Evolutionary conservation across 805 yeast species (phyloP), one percentile per base, ranked within the genome.

Genomic region (Lipomyces chichibuensis): DNA sequence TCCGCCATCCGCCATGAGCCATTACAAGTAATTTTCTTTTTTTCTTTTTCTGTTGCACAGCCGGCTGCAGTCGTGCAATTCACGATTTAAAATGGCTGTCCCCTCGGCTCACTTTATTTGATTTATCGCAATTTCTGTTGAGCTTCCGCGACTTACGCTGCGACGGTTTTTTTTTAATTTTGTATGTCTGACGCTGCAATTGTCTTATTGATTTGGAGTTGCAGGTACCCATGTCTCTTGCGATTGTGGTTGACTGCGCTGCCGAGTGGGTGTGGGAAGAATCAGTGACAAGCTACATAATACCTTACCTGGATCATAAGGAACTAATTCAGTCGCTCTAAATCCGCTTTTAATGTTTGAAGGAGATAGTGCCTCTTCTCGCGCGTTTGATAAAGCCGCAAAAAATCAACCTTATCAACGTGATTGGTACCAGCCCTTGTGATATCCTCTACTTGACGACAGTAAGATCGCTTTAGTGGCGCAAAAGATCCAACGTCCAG

Each of bases 371-470:
- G 52, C 52, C 25, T 46, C 52, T 46, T 46, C 52, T 46, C 52
- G 52, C 52, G 52, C 52, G 52, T 46, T 46, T 46, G 52, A 46
- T 46, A 46, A 46, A 46, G 52, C 52, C 17, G 52, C 8, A 46
- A 46, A 25, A 25, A 25, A 25, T 25, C 27, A 25, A 25, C 27
- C 27, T 25, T 25, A 25, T 25, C 27, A 25, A 46, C 8, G 52
- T 46, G 52, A 46, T 46, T 46, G 52, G 52, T 46, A 46, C 52
- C 52, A 46, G 52, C 52, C 52, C 52, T 46, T 46, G 52, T 46
- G 25, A 46, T 13, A 13, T 46, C 8, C 52, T 46, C 52, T 9
- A 46, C 52, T 20, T 46, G 52, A 46, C 37, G 37, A 33, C 52
- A 17, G 52, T 46, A 46, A 5, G 52, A 46, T 46, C 52, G 52